Conservation (phyloP, 2,329 filamentous ascomycete genomes). For the Hawksworthiomyces lignivorus region DNA sequence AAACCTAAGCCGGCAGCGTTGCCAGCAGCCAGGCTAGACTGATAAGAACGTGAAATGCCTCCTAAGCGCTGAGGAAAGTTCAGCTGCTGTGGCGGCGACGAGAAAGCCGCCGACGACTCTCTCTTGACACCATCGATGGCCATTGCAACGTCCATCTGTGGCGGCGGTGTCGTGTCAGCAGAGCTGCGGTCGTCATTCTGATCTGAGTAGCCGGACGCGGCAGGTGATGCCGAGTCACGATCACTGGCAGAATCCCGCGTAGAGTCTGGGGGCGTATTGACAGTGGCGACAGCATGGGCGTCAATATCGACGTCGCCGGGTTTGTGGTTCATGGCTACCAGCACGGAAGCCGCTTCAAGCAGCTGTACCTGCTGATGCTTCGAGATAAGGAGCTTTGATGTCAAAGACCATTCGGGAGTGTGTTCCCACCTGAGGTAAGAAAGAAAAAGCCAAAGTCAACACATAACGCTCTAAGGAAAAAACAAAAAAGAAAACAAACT, state of each 20-base stretch:
- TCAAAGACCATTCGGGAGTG: conserved; percentile 94
- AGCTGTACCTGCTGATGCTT: conserved; percentile 99
- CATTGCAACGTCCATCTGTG: conserved; percentile 56
- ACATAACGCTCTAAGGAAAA: conserved; percentile 19
- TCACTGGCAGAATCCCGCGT: conserved; percentile 68
- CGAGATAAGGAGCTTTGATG: conserved; percentile 94
- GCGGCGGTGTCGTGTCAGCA: conserved; percentile 85
- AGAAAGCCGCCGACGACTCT: conserved; percentile 34
- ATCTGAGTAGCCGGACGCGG: conserved; percentile 73
- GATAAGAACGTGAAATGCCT: conserved; percentile 69
- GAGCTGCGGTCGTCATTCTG: conserved; percentile 73
- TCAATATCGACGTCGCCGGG: conserved; percentile 21
- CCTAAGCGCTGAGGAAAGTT: conserved; percentile 25
- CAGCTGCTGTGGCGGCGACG: conserved; percentile 17
- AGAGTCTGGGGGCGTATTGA: conserved; percentile 55
- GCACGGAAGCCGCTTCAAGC: conserved; percentile 90
- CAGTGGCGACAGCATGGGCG: conserved; percentile 27
- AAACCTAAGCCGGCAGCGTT: neutral
- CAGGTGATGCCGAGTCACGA: conserved; percentile 72
- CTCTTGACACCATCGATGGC: conserved; percentile 37
- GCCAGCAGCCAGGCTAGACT: conserved; percentile 47
- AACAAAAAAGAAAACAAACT: neutral
- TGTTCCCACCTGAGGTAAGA: conserved; percentile 82
- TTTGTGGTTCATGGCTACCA: conserved; percentile 72
- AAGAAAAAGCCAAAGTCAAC: conserved; percentile 31